Evolutionary conservation across 345 rosid species (phyloP).

Genomic region (Reutealis trisperma): DNA sequence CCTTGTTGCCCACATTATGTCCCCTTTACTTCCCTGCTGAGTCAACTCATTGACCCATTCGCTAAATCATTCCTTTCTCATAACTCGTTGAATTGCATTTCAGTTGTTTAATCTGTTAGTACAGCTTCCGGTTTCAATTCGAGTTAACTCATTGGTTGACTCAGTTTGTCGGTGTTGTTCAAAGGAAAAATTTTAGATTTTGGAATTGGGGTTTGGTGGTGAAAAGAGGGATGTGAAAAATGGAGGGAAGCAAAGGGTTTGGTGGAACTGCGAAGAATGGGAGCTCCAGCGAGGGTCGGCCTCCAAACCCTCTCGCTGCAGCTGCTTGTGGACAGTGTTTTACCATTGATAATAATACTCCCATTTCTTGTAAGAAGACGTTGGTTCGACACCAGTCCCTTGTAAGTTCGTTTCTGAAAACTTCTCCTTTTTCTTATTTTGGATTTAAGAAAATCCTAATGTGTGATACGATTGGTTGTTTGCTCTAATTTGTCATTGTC

Average conservation of each 20-base stretch:
- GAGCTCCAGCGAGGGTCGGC: constrained; percentile 59
- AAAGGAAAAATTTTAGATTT: not conserved
- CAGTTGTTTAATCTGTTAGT: not conserved
- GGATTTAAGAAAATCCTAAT: not conserved
- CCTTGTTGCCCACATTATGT: not conserved
- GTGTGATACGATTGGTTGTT: not conserved
- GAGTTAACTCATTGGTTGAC: constrained; percentile 18
- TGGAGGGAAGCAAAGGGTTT: constrained; percentile 58
- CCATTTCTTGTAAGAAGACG: constrained; percentile 52
- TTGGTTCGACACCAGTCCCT: constrained; percentile 75
- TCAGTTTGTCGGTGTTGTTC: not conserved
- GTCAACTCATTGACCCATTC: constrained; percentile 11
- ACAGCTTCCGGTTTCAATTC: no score
- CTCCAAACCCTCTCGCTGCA: constrained; percentile 60
- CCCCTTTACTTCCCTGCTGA: not conserved
- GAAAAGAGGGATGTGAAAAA: constrained; percentile 37
- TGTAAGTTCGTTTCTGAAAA: constrained; percentile 38
- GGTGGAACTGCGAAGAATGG: constrained; percentile 44
- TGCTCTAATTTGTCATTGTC: not conserved
- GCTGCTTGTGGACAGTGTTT: constrained; percentile 30
- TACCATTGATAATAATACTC: constrained; percentile 27
- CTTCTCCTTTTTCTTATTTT: not conserved
- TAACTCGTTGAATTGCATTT: not conserved
- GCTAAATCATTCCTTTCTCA: not conserved
- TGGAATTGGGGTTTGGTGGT: not conserved